These are phyloP conservation scores for Flaveria brownii DNA, from an alignment of 129 eudicot species.

Conservation along the genomic window DNA sequence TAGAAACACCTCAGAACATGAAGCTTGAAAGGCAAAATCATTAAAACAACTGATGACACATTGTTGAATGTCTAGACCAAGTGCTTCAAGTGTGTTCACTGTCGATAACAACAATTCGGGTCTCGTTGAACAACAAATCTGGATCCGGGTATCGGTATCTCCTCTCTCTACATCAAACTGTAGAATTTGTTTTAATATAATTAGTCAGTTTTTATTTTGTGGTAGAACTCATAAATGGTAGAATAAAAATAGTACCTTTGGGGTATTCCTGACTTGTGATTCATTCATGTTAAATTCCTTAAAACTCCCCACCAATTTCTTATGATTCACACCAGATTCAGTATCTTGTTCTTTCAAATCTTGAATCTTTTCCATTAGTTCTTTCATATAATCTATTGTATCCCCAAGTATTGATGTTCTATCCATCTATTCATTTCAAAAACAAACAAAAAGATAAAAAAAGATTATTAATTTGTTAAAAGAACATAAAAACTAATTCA, in stretches of 20 bases:
- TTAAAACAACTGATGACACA: constrained; percentile 82
- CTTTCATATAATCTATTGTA: constrained; percentile 86
- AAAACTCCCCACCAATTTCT: constrained; percentile 41
- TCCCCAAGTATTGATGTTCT: constrained; percentile 92
- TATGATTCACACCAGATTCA: constrained; percentile 28
- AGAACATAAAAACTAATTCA: not conserved
- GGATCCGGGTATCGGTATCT: constrained; percentile 53
- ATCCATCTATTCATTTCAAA: constrained; percentile 62
- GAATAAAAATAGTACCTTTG: constrained; percentile 51
- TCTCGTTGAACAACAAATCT: constrained; percentile 67
- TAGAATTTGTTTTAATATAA: not conserved
- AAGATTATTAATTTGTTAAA: too few species aligned
- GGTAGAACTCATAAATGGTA: constrained; percentile 7
- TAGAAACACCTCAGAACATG: constrained; percentile 71
- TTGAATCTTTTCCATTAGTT: constrained; percentile 58
- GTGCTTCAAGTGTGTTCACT: constrained; percentile 62
- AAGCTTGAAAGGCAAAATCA: constrained; percentile 79
- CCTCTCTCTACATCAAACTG: constrained; percentile 76
- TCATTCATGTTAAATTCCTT: constrained; percentile 56
- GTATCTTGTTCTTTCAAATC: constrained; percentile 45
- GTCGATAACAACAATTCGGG: constrained; percentile 76
- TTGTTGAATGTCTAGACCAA: constrained; percentile 80
- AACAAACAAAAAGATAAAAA: not conserved
- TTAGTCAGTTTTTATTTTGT: not conserved
- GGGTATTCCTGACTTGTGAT: constrained; percentile 51